Evolutionary conservation across 2,329 filamentous ascomycete genomes (phyloP).

Genomic region (Fusarium tupiense): DNA sequence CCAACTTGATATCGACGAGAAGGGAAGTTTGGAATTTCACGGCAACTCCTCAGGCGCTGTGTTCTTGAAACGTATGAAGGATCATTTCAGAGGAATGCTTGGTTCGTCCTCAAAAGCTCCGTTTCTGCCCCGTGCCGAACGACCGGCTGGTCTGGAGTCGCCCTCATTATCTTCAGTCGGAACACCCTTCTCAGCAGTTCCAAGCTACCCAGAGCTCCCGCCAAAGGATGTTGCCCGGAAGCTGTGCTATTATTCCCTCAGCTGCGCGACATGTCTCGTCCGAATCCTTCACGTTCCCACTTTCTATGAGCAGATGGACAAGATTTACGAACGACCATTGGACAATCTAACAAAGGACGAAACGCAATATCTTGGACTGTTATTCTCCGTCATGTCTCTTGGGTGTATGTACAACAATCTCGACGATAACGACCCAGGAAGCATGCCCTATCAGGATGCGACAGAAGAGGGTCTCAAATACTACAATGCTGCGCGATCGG

Average conservation of each 20-base stretch:
- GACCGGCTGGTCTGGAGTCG: slow-evolving; percentile 71
- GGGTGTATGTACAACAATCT: slow-evolving; percentile 76
- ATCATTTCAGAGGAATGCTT: slow-evolving; percentile 83
- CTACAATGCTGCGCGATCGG: slow-evolving; percentile 72
- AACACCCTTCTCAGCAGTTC: slow-evolving; percentile 67
- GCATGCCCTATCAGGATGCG: slow-evolving; percentile 59
- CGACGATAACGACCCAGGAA: slow-evolving; percentile 61
- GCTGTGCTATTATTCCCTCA: slow-evolving; percentile 65
- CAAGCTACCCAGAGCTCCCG: slow-evolving; percentile 74
- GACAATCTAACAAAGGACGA: slow-evolving; percentile 72
- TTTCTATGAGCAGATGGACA: slow-evolving; percentile 81
- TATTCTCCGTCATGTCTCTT: slow-evolving; percentile 76
- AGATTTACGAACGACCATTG: slow-evolving; percentile 76
- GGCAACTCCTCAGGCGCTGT: slow-evolving; percentile 91
- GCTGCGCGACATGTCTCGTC: slow-evolving; percentile 66
- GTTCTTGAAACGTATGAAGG: slow-evolving; percentile 86
- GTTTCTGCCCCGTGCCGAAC: slow-evolving; percentile 64
- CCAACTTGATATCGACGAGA: slow-evolving; percentile 89
- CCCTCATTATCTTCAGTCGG: slow-evolving; percentile 69
- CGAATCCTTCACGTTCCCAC: slow-evolving; percentile 83
- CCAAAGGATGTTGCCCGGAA: slow-evolving; percentile 64
- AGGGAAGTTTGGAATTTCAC: slow-evolving; percentile 93
- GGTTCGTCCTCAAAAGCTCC: slow-evolving; percentile 70
- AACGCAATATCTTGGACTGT: slow-evolving; percentile 73
- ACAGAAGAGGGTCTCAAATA: slow-evolving; percentile 76